Evolutionary conservation across 371 early-diverging fungal species (phyloP).

Genomic region (Syncephalis fuscata): DNA sequence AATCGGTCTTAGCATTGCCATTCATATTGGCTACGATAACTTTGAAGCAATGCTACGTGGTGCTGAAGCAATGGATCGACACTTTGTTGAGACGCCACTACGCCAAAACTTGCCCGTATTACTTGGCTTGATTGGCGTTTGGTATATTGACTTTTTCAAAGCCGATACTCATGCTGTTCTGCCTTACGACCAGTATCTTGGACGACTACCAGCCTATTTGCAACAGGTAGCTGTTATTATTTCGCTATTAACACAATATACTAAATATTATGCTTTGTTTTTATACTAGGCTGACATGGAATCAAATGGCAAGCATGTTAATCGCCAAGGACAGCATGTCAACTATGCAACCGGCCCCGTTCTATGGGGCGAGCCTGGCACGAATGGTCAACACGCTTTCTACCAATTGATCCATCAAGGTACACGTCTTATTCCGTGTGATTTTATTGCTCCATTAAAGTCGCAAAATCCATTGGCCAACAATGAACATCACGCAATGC

Average conservation of each 20-base stretch:
- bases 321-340: conserved; percentile 59
- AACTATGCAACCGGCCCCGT: conserved; percentile 88
- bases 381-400: conserved; percentile 99
- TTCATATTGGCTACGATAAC: conserved; percentile 92
- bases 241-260: background rate
- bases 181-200: conserved; percentile 97
- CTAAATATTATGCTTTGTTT: background rate
- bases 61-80: conserved; percentile 92
- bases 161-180: conserved; percentile 93
- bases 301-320: conserved; percentile 95
- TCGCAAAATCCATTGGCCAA: conserved; percentile 71
- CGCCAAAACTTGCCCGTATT: conserved; percentile 88
- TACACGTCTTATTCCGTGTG: conserved; percentile 88
- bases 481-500: conserved; percentile 78
- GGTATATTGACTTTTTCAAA: conserved; percentile 96
- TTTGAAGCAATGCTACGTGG: conserved; percentile 86
- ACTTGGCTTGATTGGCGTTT: conserved; percentile 85
- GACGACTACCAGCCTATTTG: conserved; percentile 94
- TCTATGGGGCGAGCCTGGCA: conserved; percentile 99
- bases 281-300: conserved; percentile 91
- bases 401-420: conserved; percentile 99
- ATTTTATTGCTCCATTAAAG: conserved; percentile 90
- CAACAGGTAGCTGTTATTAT: conserved; percentile 49
- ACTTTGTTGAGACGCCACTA: conserved; percentile 77
- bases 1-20: conserved; percentile 92